Evolutionary conservation across 768 basidiomycete genomes (phyloP).

Genomic region (Albatrellus ellisii): DNA sequence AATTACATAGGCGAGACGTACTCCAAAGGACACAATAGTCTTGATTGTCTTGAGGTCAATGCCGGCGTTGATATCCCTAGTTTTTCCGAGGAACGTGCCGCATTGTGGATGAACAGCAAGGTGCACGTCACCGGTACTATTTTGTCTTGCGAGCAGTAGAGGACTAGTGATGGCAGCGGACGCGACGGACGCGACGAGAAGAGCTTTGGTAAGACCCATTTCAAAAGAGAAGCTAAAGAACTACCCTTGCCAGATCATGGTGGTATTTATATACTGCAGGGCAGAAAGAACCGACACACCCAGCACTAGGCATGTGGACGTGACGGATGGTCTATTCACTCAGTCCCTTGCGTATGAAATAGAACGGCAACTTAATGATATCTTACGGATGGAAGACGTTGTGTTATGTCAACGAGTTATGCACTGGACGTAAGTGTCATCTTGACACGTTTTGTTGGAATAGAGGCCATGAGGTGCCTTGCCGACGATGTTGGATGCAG

Average conservation of each 20-base stretch:
- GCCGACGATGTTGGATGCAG: too few species aligned
- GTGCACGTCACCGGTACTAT: slow-evolving; percentile 18
- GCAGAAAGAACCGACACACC: neutral
- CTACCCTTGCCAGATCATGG: neutral
- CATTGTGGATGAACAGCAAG: slow-evolving; percentile 36
- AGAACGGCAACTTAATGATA: neutral
- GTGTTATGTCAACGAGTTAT: neutral
- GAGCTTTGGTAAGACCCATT: neutral
- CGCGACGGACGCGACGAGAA: neutral
- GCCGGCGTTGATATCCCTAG: slow-evolving; percentile 37
- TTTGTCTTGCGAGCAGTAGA: neutral
- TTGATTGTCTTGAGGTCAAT: slow-evolving; percentile 23
- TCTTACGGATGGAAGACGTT: neutral
- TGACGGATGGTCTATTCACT: neutral
- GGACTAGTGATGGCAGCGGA: neutral
- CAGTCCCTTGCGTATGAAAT: neutral
- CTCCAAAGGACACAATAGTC: slow-evolving; percentile 42
- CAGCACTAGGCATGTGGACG: neutral
- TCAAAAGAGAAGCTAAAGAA: neutral
- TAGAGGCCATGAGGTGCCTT: too few species aligned
- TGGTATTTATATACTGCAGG: neutral
- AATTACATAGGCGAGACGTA: slow-evolving; percentile 14
- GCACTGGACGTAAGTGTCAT: neutral
- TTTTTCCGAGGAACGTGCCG: slow-evolving; percentile 25
- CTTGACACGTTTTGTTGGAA: too few species aligned